These are phyloP conservation scores for Colletotrichum musae DNA, from an alignment of 2,329 filamentous ascomycete genomes.

Conservation along the genomic window DNA sequence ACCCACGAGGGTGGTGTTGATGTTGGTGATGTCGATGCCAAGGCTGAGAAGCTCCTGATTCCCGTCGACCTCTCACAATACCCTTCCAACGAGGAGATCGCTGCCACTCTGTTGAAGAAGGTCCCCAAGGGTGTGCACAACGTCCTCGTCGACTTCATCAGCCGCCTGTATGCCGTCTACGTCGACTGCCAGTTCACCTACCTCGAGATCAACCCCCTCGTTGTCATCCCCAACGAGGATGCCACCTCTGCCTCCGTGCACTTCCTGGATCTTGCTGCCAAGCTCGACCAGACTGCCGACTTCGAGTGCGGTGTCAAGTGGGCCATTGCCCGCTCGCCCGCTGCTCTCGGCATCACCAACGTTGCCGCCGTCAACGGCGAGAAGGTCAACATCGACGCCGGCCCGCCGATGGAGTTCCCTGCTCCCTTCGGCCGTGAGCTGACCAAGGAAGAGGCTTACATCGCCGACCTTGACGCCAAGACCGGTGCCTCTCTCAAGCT, in stretches of 20 bases:
- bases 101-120: conserved; percentile 86
- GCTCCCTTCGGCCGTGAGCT: conserved; percentile 99
- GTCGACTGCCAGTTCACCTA: conserved; percentile 99
- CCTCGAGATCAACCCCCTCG: conserved; percentile 99
- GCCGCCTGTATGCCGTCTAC: conserved; percentile 97
- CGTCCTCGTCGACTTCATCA: conserved; percentile 99
- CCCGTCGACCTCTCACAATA: conserved; percentile 95
- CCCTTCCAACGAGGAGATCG: conserved; percentile 96
- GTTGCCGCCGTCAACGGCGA: conserved; percentile 73
- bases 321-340: conserved; percentile 93
- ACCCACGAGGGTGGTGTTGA: conserved; percentile 99
- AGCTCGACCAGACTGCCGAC: conserved; percentile 98
- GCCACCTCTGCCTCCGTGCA: conserved; percentile 94
- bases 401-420: conserved; percentile 98
- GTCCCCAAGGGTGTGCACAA: conserved; percentile 97
- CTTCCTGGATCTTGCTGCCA: conserved; percentile 98
- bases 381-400: conserved; percentile 94
- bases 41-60: conserved; percentile 98
- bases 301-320: conserved; percentile 99
- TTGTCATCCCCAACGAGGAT: conserved; percentile 95
- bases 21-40: conserved; percentile 98
- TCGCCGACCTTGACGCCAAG: conserved; percentile 98
- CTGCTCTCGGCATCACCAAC: conserved; percentile 86
- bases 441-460: conserved; percentile 99
- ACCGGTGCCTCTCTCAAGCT: conserved; percentile 99